These are phyloP conservation scores for Debaryomyces fabryi DNA, from an alignment of 1,139 yeast genomes.

Conservation along the genomic window DNA sequence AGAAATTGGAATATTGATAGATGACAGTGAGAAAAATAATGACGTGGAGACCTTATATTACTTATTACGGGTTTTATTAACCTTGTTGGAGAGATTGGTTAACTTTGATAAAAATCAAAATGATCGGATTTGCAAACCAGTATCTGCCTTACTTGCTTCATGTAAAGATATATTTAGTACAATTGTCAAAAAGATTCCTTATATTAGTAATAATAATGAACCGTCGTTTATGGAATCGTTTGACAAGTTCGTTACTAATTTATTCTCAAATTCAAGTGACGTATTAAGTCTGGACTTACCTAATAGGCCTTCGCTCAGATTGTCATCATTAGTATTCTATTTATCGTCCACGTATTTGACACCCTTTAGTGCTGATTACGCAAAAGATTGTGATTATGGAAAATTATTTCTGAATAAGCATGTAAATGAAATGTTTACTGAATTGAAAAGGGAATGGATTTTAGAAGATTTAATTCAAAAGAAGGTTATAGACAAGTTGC, in stretches of 20 bases:
- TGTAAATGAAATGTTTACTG: slow-evolving; percentile 21
- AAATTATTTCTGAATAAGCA: slow-evolving; percentile 24
- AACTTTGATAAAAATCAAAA: slow-evolving; percentile 1
- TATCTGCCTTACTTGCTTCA: slow-evolving; percentile 5
- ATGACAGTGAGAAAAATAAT: background rate
- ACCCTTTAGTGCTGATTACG: slow-evolving; percentile 4
- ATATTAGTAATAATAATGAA: background rate
- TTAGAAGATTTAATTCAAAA: slow-evolving; percentile 13
- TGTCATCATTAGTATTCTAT: slow-evolving; percentile 15
- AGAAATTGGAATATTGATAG: background rate
- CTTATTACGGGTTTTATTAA: slow-evolving; percentile 16
- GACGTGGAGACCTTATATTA: slow-evolving; percentile 15
- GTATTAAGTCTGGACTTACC: slow-evolving; percentile 11
- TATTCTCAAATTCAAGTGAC: background rate
- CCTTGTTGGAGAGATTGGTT: slow-evolving; percentile 11
- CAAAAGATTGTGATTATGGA: slow-evolving; percentile 21
- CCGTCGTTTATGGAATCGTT: slow-evolving; percentile 17
- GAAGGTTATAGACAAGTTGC: slow-evolving; percentile 7
- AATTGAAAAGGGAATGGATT: slow-evolving; percentile 34
- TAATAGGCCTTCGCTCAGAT: slow-evolving; percentile 27
- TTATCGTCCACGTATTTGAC: slow-evolving; percentile 4
- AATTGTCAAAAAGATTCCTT: slow-evolving; percentile 16
- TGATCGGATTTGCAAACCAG: background rate
- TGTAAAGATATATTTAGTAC: slow-evolving; percentile 10
- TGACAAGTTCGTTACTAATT: slow-evolving; percentile 10